These are phyloP conservation scores for Albatrellus sp. DNA, from an alignment of 1,284 basidiomycete species.

Conservation along the genomic window DNA sequence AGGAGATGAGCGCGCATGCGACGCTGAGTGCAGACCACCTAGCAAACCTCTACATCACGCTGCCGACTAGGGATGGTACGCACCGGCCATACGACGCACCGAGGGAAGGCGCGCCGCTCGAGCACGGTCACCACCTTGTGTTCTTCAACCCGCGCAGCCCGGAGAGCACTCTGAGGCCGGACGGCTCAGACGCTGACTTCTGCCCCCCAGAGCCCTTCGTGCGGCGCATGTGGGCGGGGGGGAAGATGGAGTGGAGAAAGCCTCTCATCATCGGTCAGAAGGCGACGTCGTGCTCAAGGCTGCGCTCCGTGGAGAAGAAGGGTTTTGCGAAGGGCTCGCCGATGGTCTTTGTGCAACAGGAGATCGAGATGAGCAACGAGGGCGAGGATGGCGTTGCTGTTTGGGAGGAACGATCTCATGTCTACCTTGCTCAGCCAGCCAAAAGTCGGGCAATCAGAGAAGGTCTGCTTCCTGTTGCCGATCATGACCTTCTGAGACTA, in stretches of 20 bases:
- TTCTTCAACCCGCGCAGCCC: conserved; percentile 65
- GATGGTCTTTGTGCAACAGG: conserved; percentile 73
- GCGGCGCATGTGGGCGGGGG: conserved; percentile 78
- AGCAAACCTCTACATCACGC: conserved; percentile 50
- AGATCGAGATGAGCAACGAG: conserved; percentile 33
- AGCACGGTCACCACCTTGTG: conserved; percentile 57
- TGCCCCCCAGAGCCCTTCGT: conserved; percentile 66
- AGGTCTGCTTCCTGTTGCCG: conserved; percentile 20
- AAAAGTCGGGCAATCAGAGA: conserved; percentile 23
- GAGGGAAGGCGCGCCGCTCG: conserved; percentile 29
- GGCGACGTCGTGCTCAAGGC: conserved; percentile 36
- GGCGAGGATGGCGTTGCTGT: conserved; percentile 34
- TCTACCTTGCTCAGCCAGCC: conserved; percentile 42
- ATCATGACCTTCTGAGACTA: not conserved
- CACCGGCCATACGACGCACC: conserved; percentile 28
- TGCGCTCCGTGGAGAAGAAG: conserved; percentile 54
- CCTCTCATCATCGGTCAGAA: conserved; percentile 43
- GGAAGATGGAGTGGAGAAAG: conserved; percentile 54
- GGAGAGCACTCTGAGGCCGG: conserved; percentile 42
- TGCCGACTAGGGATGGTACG: conserved; percentile 58
- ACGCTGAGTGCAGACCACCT: conserved; percentile 38
- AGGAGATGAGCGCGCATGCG: conserved; percentile 28
- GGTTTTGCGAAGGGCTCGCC: conserved; percentile 42
- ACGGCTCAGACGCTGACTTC: conserved; percentile 64
- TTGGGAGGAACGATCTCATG: conserved; percentile 62